phyloP scores from a whole-genome alignment of 2,329 filamentous ascomycete genomes.

The Colletotrichum zoysiae region DNA sequence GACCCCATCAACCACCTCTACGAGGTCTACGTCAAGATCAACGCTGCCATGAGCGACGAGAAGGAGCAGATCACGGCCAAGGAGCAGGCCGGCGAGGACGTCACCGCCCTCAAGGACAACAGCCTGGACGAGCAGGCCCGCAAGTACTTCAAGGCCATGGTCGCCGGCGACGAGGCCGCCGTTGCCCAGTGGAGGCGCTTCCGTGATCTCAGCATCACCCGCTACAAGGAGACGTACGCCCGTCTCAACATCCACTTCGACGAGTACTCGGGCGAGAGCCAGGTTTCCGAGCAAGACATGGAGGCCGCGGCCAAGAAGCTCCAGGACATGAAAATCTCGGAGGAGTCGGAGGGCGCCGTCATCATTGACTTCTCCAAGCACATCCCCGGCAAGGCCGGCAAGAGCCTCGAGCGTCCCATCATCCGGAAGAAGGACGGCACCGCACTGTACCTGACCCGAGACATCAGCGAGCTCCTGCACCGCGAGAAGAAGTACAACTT shows the following conservation, averaged over 20 bases:
- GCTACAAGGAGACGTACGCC: constrained; percentile 77
- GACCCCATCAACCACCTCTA: constrained; percentile 88
- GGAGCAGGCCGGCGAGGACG: constrained; percentile 66
- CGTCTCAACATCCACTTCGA: constrained; percentile 80
- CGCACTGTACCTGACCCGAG: constrained; percentile 81
- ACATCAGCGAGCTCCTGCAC: constrained; percentile 80
- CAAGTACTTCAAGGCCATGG: constrained; percentile 78
- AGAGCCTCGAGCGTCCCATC: constrained; percentile 77
- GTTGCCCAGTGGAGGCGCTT: constrained; percentile 75
- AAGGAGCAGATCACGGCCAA: constrained; percentile 73
- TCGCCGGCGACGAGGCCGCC: constrained; percentile 72
- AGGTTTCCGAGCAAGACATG: constrained; percentile 77
- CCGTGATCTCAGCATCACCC: constrained; percentile 74
- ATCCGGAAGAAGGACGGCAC: constrained; percentile 81
- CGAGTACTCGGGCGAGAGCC: constrained; percentile 80
- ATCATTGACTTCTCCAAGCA: constrained; percentile 80
- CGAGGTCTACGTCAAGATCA: constrained; percentile 85
- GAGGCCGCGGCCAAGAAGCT: constrained; percentile 71
- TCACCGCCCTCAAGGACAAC: constrained; percentile 62
- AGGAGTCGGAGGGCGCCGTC: constrained; percentile 78
- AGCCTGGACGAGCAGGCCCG: constrained; percentile 81
- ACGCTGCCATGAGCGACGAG: constrained; percentile 74
- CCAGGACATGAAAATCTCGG: constrained; percentile 72
- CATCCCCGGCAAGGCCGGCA: constrained; percentile 74
- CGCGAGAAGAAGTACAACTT: constrained; percentile 64